Evolutionary conservation across 148 eudicot species (phyloP).

Genomic region (Rhododendron ferrugineum): DNA sequence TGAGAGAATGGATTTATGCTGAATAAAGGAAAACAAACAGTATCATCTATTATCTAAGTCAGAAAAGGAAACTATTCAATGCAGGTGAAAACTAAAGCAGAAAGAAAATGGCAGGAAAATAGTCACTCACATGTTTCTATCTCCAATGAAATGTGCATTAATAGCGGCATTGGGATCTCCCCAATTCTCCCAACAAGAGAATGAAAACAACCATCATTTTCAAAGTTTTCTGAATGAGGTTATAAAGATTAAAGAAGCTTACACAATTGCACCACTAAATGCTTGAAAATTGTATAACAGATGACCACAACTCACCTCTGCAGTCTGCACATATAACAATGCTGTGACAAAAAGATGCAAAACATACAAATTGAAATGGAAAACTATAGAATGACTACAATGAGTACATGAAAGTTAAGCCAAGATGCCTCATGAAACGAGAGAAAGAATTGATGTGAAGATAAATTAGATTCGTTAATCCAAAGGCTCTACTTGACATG

Average conservation of each 20-base stretch:
- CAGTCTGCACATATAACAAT: neutral
- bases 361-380: neutral
- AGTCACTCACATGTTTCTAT: slow-evolving; percentile 53
- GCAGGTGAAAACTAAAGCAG: neutral
- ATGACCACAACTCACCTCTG: neutral
- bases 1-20: slow-evolving; percentile 35
- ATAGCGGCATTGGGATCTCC: slow-evolving; percentile 83
- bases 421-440: neutral
- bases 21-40: slow-evolving; percentile 8
- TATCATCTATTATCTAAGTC: neutral
- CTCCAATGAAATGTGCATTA: slow-evolving; percentile 72
- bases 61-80: neutral
- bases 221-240: neutral
- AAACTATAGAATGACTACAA: too few relatives aligned
- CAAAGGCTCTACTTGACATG: neutral
- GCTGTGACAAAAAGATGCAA: neutral
- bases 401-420: neutral
- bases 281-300: neutral
- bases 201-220: neutral
- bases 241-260: neutral
- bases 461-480: too few relatives aligned
- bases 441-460: neutral
- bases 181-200: slow-evolving; percentile 48
- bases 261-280: neutral
- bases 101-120: neutral